These are phyloP conservation scores for Lasiodiplodia hormozganensis DNA, from an alignment of 2,329 filamentous ascomycete species.

Conservation along the genomic window DNA sequence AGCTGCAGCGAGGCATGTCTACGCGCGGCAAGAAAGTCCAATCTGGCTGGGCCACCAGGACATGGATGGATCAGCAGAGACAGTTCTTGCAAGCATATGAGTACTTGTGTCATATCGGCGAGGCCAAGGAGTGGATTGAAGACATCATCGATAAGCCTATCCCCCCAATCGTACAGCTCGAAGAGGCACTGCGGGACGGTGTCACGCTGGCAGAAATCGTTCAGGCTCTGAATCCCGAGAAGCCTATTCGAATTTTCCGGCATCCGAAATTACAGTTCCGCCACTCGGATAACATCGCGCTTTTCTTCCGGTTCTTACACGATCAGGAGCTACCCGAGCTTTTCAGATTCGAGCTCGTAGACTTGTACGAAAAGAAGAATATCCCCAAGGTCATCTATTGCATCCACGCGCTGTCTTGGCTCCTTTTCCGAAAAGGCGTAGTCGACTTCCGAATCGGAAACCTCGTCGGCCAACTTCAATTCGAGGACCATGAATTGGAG, in stretches of 20 bases:
- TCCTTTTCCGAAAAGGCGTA: conserved; percentile 94
- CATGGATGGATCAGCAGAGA: conserved; percentile 99
- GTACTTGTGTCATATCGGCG: conserved; percentile 97
- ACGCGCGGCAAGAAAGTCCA: conserved; percentile 60
- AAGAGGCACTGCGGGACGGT: conserved; percentile 90
- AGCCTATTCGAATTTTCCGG: conserved; percentile 81
- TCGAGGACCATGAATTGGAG: conserved; percentile 96
- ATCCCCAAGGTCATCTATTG: conserved; percentile 99
- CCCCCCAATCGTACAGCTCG: conserved; percentile 89
- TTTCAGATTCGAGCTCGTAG: conserved; percentile 95
- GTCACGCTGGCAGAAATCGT: conserved; percentile 95
- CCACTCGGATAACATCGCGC: conserved; percentile 96
- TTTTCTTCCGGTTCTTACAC: conserved; percentile 93
- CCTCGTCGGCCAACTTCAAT: conserved; percentile 92
- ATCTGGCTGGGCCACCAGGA: conserved; percentile 75
- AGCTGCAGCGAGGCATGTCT: conserved; percentile 74
- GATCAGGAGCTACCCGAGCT: conserved; percentile 92
- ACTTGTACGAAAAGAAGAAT: conserved; percentile 99
- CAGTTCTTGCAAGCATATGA: conserved; percentile 97
- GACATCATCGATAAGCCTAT: conserved; percentile 84
- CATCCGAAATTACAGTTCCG: conserved; percentile 86
- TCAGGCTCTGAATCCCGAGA: conserved; percentile 81
- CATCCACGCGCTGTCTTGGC: conserved; percentile 95
- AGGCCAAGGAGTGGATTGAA: conserved; percentile 99
- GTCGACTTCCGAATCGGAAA: conserved; percentile 97